phyloP scores from a whole-genome alignment of 2,329 filamentous ascomycete genomes.

The Fusarium lyarnte region DNA sequence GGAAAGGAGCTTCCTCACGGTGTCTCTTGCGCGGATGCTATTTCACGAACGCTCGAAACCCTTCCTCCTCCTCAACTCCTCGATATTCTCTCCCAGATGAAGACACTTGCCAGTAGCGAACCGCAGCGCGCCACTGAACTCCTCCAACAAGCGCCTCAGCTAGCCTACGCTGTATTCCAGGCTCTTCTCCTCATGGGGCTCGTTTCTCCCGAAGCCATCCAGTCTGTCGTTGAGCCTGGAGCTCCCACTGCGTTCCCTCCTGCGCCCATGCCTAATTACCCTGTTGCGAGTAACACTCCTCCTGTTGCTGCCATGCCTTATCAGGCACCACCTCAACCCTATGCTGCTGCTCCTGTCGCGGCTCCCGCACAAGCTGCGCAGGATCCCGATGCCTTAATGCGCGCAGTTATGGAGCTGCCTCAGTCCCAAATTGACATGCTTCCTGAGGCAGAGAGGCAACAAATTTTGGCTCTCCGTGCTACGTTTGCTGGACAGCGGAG shows the following conservation, averaged over 20 bases:
- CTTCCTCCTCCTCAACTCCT: conserved; percentile 89
- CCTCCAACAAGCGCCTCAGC: conserved; percentile 87
- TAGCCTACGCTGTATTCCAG: conserved; percentile 95
- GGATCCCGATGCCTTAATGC: conserved; percentile 78
- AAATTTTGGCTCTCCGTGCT: conserved; percentile 81
- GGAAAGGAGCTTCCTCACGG: conserved; percentile 86
- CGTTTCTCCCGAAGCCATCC: conserved; percentile 84
- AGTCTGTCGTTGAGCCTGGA: conserved; percentile 77
- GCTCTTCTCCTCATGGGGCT: conserved; percentile 91
- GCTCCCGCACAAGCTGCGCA: conserved; percentile 51
- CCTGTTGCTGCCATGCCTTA: conserved; percentile 58
- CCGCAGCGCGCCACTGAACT: conserved; percentile 86
- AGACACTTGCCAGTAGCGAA: conserved; percentile 83
- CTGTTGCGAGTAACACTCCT: conserved; percentile 52
- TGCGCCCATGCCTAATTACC: conserved; percentile 45
- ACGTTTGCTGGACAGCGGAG: conserved; percentile 61
- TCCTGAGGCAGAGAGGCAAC: conserved; percentile 76
- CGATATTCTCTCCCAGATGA: conserved; percentile 95
- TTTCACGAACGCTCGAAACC: conserved; percentile 88
- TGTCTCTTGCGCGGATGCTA: conserved; percentile 86
- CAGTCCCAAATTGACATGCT: conserved; percentile 83
- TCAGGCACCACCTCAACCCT: conserved; percentile 55
- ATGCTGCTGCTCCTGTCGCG: conserved; percentile 47
- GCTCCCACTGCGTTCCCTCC: conserved; percentile 52
- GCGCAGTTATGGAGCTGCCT: conserved; percentile 82